These are phyloP conservation scores for Sphaerulina musiva DNA, from an alignment of 2,329 filamentous ascomycete genomes.

Conservation along the genomic window DNA sequence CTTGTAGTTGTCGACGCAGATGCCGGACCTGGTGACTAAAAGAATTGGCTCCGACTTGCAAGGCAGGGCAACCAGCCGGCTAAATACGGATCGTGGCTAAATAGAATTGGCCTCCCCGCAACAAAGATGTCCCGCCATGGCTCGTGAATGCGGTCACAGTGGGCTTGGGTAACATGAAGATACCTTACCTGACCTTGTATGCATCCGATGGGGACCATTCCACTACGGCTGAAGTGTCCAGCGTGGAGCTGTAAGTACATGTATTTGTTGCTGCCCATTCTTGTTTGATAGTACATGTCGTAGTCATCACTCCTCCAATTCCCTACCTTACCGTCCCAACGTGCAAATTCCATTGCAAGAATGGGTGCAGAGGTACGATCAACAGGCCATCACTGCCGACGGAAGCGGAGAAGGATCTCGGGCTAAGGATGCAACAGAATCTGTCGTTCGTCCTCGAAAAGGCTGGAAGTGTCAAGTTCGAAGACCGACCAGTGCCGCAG, in stretches of 20 bases:
- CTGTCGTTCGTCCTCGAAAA: slow-evolving; percentile 79
- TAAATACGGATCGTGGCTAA: slow-evolving; percentile 4
- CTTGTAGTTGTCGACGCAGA: too few species aligned
- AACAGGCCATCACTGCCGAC: not conserved
- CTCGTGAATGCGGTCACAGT: slow-evolving; percentile 7
- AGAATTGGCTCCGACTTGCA: too few species aligned
- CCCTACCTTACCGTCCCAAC: not conserved
- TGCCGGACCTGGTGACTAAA: not conserved
- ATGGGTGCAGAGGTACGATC: slow-evolving; percentile 7
- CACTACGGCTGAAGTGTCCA: slow-evolving; percentile 6
- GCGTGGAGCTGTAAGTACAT: slow-evolving; percentile 1
- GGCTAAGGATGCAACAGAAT: slow-evolving; percentile 49
- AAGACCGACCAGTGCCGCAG: slow-evolving; percentile 66
- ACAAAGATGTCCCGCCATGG: slow-evolving; percentile 4
- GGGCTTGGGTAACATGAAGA: not conserved
- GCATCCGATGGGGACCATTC: not conserved
- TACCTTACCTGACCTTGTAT: too few species aligned
- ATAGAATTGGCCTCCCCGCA: not conserved
- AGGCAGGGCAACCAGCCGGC: not conserved
- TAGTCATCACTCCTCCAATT: not conserved
- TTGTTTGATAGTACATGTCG: not conserved
- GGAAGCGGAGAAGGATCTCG: slow-evolving; percentile 1
- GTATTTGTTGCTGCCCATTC: not conserved
- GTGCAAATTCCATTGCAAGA: not conserved
- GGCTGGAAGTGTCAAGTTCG: slow-evolving; percentile 63